Evolutionary conservation across 2,329 filamentous ascomycete genomes (phyloP).

Genomic region (Arthroderma sp.): DNA sequence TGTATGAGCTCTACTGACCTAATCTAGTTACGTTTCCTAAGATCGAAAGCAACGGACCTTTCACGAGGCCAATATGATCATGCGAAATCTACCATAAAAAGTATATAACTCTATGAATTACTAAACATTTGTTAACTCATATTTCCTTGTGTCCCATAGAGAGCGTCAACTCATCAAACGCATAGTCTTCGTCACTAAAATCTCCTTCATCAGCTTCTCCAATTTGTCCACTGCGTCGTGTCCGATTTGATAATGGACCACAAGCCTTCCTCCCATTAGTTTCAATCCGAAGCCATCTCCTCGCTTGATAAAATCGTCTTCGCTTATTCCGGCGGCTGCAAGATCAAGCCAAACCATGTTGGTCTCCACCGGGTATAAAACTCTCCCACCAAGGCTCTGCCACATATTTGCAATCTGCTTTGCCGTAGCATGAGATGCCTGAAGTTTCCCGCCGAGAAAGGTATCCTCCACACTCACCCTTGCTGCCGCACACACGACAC

Average conservation of each 20-base stretch:
- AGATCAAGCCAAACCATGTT: slow-evolving; percentile 2
- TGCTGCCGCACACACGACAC: slow-evolving; percentile 2
- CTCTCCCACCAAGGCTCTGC: neutral
- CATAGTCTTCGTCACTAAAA: too few relatives aligned
- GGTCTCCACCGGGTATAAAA: neutral
- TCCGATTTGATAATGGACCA: slow-evolving; percentile 52
- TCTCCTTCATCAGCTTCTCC: too few relatives aligned
- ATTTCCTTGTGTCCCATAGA: too few relatives aligned
- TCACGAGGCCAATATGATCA: too few relatives aligned
- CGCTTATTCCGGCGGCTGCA: neutral
- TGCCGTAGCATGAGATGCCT: neutral
- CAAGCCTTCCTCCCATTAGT: slow-evolving; percentile 46
- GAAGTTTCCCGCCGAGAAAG: neutral
- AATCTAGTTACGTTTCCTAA: too few relatives aligned
- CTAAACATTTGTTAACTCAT: too few relatives aligned
- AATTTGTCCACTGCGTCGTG: neutral
- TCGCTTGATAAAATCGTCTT: neutral
- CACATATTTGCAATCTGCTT: neutral
- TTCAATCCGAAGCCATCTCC: neutral
- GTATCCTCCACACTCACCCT: neutral
- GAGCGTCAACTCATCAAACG: too few relatives aligned
- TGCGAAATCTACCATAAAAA: too few relatives aligned
- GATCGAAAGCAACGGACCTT: too few relatives aligned
- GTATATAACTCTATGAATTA: too few relatives aligned
- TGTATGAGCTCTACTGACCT: too few relatives aligned